These are phyloP conservation scores for Microcyclospora pomicola DNA, from an alignment of 2,329 filamentous ascomycete genomes.

Conservation along the genomic window DNA sequence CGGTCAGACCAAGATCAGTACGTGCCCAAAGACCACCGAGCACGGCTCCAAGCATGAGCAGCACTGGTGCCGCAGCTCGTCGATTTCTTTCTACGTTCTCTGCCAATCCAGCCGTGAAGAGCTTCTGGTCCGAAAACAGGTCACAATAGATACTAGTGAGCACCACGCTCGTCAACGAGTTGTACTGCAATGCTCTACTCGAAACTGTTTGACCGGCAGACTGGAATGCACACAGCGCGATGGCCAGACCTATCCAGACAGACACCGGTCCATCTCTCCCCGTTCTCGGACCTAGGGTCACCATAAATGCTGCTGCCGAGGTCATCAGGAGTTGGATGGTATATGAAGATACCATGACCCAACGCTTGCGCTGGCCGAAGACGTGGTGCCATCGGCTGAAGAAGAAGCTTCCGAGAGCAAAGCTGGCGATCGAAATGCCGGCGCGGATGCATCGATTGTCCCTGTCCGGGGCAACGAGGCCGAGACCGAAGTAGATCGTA, in stretches of 20 bases:
- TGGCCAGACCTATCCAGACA: slow-evolving; percentile 43
- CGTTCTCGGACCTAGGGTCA: slow-evolving; percentile 22
- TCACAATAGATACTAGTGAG: slow-evolving; percentile 74
- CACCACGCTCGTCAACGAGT: slow-evolving; percentile 62
- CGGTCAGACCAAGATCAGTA: slow-evolving; percentile 37
- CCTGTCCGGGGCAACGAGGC: slow-evolving; percentile 40
- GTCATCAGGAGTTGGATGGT: slow-evolving; percentile 28
- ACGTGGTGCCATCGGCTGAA: slow-evolving; percentile 55
- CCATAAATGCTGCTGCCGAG: slow-evolving; percentile 29
- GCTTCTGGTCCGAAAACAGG: slow-evolving; percentile 51
- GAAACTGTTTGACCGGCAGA: slow-evolving; percentile 66
- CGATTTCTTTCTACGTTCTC: slow-evolving; percentile 41
- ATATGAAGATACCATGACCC: slow-evolving; percentile 43
- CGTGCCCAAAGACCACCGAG: slow-evolving; percentile 42
- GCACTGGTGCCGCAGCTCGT: slow-evolving; percentile 35
- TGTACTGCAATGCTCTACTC: slow-evolving; percentile 54
- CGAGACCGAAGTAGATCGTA: slow-evolving; percentile 65
- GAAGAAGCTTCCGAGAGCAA: slow-evolving; percentile 58
- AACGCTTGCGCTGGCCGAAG: slow-evolving; percentile 48
- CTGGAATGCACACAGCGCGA: slow-evolving; percentile 61
- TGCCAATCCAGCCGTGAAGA: slow-evolving; percentile 28
- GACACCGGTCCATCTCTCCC: slow-evolving; percentile 9
- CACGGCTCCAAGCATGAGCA: slow-evolving; percentile 41
- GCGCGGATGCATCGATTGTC: slow-evolving; percentile 57
- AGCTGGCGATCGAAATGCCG: slow-evolving; percentile 52